A percentile compares a stretch with the other conserved stretches of the same genome.
phyloP scores from a whole-genome alignment of 2,329 filamentous ascomycete species.

The Zopfia rhizophila region DNA sequence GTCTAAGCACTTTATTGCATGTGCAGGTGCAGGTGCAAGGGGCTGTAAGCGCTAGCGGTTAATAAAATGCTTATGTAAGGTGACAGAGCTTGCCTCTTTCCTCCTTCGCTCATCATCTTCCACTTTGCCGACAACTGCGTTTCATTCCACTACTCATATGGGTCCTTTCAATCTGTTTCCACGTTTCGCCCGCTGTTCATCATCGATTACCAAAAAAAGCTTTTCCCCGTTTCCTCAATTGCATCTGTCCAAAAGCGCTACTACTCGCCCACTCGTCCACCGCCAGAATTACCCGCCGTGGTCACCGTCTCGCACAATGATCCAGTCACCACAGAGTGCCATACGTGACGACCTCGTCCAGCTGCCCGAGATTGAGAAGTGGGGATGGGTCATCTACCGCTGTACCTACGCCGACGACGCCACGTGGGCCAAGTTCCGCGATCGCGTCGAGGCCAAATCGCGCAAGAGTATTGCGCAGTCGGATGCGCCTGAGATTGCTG shows the following conservation, averaged over 20 bases:
- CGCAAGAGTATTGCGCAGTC: conserved; percentile 14
- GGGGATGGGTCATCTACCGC: conserved; percentile 19
- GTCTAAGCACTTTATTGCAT: too few species aligned
- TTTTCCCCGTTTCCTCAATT: conserved; percentile 2
- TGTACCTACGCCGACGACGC: conserved; percentile 12
- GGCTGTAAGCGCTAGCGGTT: too few species aligned
- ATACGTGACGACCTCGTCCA: conserved; percentile 14
- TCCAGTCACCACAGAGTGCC: conserved; percentile 8
- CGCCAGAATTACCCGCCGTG: conserved; percentile 6
- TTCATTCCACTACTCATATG: too few species aligned
- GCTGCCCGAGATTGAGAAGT: conserved; percentile 6
- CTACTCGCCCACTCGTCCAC: conserved; percentile 14
- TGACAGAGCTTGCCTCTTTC: too few species aligned
- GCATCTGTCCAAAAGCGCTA: conserved; percentile 11
- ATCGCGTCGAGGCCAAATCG: conserved; percentile 10
- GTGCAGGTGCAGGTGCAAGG: too few species aligned
- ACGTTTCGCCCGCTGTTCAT: too few species aligned
- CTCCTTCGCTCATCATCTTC: too few species aligned
- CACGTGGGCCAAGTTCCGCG: conserved; percentile 12
- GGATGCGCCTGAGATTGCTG: conserved; percentile 16
- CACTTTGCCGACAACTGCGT: too few species aligned
- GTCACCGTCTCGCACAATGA: conserved; percentile 13
- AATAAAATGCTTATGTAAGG: too few species aligned
- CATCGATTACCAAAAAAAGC: conserved; percentile 14
- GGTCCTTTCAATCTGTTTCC: too few species aligned